These are phyloP conservation scores for Yarrowia sp. DNA, from an alignment of 805 yeast genomes.

Conservation along the genomic window DNA sequence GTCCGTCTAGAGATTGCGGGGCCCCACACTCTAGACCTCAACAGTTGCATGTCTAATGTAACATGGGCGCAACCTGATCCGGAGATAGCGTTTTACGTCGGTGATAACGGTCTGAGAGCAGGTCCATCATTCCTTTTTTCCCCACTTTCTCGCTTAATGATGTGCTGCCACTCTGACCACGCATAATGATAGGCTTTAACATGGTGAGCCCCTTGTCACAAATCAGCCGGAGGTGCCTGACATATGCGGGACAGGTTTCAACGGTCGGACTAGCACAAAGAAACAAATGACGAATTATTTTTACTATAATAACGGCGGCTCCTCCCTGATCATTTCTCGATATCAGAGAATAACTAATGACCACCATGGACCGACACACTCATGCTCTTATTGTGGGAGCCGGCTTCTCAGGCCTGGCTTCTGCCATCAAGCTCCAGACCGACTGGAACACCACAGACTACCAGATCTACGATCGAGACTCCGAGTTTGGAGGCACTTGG, in stretches of 20 bases:
- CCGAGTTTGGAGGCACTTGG: slow-evolving; percentile 40
- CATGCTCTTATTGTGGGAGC: slow-evolving; percentile 40
- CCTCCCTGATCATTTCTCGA: neutral
- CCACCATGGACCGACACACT: slow-evolving; percentile 4
- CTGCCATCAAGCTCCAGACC: slow-evolving; percentile 41
- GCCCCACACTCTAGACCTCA: neutral
- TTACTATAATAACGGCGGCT: slow-evolving; percentile 29
- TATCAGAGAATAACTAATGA: neutral
- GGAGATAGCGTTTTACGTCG: slow-evolving; percentile 1
- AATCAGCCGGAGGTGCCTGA: neutral
- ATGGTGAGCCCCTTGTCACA: slow-evolving; percentile 35
- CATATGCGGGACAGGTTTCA: slow-evolving; percentile 6
- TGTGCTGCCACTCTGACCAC: neutral
- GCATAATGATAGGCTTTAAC: slow-evolving; percentile 25
- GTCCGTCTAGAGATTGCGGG: neutral
- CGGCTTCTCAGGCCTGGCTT: slow-evolving; percentile 42
- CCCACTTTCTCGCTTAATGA: slow-evolving; percentile 26
- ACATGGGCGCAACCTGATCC: neutral
- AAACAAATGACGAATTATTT: neutral
- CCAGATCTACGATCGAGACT: slow-evolving; percentile 40
- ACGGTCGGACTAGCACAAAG: neutral
- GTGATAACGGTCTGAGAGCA: neutral
- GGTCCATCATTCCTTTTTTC: neutral
- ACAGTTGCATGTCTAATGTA: neutral
- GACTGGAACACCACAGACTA: slow-evolving; percentile 40